These are phyloP conservation scores for Lablab purpureus DNA, from an alignment of 306 rosid species.

Conservation along the genomic window DNA sequence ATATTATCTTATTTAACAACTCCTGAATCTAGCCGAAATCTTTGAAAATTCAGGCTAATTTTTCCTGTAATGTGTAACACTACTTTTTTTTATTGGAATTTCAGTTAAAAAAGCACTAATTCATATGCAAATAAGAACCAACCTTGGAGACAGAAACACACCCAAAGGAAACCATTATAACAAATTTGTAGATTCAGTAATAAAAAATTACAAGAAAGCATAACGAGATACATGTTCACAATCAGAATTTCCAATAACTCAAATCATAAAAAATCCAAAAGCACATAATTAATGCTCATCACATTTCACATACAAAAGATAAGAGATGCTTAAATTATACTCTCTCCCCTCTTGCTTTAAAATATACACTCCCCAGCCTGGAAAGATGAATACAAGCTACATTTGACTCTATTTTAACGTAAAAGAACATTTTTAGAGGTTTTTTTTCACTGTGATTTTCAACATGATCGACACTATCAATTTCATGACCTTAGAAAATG, in stretches of 20 bases:
- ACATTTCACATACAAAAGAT: no score
- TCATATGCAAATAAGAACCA: conserved; percentile 11
- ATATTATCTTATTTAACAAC: background rate
- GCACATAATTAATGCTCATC: no score
- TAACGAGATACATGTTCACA: background rate
- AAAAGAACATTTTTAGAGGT: background rate
- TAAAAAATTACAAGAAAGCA: background rate
- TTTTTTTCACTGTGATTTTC: background rate
- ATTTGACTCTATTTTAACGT: background rate
- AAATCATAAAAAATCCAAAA: background rate
- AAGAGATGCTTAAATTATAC: background rate
- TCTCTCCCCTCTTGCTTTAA: background rate
- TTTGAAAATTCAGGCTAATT: background rate
- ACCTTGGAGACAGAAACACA: background rate
- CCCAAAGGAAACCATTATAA: background rate
- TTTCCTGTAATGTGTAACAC: background rate
- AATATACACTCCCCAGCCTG: background rate
- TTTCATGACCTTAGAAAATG: background rate
- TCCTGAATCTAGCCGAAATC: background rate
- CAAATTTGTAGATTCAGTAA: background rate
- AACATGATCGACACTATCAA: background rate
- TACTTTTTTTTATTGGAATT: background rate
- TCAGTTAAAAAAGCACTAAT: background rate
- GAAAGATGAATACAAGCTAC: background rate
- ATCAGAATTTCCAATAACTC: conserved; percentile 18